A percentile compares a stretch with the other conserved stretches of the same genome.
These are phyloP conservation scores for Corniculantispora saksenae DNA, from an alignment of 2,329 filamentous ascomycete species.

Conservation along the genomic window DNA sequence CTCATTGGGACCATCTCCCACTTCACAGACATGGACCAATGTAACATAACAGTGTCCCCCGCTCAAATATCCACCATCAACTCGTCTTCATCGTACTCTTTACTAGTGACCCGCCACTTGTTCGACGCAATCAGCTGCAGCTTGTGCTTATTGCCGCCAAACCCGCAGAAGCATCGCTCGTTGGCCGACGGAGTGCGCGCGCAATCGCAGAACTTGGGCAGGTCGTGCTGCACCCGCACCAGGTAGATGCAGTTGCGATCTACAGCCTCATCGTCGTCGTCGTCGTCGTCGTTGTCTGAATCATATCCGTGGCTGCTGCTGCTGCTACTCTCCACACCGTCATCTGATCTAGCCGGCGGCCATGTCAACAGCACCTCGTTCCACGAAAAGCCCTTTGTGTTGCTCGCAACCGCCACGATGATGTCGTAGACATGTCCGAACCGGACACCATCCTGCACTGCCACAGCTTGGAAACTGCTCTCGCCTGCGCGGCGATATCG, in stretches of 20 bases:
- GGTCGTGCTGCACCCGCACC: background rate
- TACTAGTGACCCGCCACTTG: background rate
- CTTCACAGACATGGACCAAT: no score
- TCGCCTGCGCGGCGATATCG: background rate
- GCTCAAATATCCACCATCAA: background rate
- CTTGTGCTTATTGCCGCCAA: background rate
- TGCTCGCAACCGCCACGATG: background rate
- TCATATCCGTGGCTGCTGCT: no score
- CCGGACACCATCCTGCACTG: background rate
- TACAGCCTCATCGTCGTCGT: background rate
- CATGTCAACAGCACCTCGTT: background rate
- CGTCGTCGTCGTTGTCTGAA: background rate
- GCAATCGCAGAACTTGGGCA: background rate
- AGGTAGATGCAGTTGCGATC: background rate
- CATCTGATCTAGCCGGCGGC: background rate
- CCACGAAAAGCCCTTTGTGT: background rate
- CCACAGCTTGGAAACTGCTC: background rate
- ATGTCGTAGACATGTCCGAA: conserved; percentile 2
- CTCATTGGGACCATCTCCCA: background rate
- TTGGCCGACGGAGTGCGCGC: no score
- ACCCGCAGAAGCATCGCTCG: background rate
- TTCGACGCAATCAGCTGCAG: background rate
- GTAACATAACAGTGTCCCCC: no score
- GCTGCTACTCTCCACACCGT: no score
- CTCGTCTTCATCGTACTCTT: background rate